These are phyloP conservation scores for Pseudogymnoascus sp. DNA, from an alignment of 2,329 filamentous ascomycete species.

Conservation along the genomic window DNA sequence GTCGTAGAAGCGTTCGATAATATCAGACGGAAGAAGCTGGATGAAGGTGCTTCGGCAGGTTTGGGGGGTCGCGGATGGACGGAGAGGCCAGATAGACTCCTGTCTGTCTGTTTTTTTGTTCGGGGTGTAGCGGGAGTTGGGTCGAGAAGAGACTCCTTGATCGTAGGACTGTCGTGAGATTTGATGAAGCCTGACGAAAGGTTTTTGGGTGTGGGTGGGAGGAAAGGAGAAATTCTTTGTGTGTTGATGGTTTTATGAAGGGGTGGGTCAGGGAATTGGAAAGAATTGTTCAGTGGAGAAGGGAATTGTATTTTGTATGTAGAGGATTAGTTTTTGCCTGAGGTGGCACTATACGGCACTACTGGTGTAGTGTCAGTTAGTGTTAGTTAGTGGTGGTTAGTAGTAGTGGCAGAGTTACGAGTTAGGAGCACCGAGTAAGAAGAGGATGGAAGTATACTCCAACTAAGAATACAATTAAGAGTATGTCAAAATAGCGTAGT, in stretches of 20 bases:
- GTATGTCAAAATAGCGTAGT: not conserved
- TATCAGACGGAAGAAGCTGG: constrained; percentile 10
- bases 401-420: not conserved
- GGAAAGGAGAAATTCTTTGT: not conserved
- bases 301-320: constrained; percentile 7
- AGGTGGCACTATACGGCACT: constrained; percentile 3
- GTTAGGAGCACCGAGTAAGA: not conserved
- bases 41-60: not conserved
- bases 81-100: constrained; percentile 10
- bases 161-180: not conserved
- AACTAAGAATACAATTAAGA: not conserved
- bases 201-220: not conserved
- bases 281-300: constrained; percentile 9
- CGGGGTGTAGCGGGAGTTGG: not conserved
- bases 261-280: constrained; percentile 5
- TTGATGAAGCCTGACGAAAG: not conserved
- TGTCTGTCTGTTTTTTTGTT: constrained; percentile 2
- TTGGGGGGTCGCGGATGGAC: constrained; percentile 12
- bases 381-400: not conserved
- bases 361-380: not conserved
- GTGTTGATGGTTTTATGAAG: constrained; percentile 4
- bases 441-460: not conserved
- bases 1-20: constrained; percentile 10
- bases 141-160: constrained; percentile 1
- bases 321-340: constrained; percentile 3